A percentile compares a stretch with the other conserved stretches of the same genome.
These are phyloP conservation scores for Lizonia empirigonia DNA, from an alignment of 2,329 filamentous ascomycete species.

Conservation along the genomic window DNA sequence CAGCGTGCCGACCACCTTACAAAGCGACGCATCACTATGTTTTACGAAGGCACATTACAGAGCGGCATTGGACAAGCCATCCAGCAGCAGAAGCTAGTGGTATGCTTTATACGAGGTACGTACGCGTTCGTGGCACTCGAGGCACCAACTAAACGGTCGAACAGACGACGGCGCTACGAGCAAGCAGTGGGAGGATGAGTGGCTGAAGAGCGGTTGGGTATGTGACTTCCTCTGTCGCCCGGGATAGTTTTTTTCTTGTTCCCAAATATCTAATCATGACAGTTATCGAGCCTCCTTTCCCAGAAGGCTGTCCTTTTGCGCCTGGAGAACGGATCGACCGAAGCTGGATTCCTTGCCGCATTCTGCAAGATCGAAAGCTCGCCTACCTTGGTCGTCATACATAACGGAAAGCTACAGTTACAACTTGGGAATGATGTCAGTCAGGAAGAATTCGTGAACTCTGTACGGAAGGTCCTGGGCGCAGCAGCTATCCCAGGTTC, in stretches of 20 bases:
- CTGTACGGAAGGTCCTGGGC: slow-evolving; percentile 54
- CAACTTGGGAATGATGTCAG: slow-evolving; percentile 70
- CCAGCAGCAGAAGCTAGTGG: slow-evolving; percentile 74
- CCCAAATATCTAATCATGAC: neutral
- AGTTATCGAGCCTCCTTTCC: slow-evolving; percentile 58
- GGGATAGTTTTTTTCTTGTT: neutral
- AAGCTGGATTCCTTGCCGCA: slow-evolving; percentile 79
- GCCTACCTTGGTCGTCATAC: slow-evolving; percentile 81
- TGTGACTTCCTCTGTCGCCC: slow-evolving; percentile 1
- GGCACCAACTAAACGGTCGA: neutral
- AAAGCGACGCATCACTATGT: slow-evolving; percentile 61
- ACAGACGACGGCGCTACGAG: slow-evolving; percentile 74
- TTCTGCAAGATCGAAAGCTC: slow-evolving; percentile 80
- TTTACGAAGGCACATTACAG: slow-evolving; percentile 79
- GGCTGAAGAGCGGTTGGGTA: slow-evolving; percentile 54
- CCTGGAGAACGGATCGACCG: slow-evolving; percentile 73
- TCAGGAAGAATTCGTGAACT: slow-evolving; percentile 69
- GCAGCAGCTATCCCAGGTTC: slow-evolving; percentile 36
- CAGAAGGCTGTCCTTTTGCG: slow-evolving; percentile 72
- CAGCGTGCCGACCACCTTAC: slow-evolving; percentile 11
- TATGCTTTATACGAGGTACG: slow-evolving; percentile 81
- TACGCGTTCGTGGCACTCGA: neutral
- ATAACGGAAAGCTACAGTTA: slow-evolving; percentile 78
- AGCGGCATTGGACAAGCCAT: slow-evolving; percentile 80
- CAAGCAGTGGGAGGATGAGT: slow-evolving; percentile 73